Evolutionary conservation across 2,329 filamentous ascomycete species (phyloP).

Genomic region (Nakataea oryzae): DNA sequence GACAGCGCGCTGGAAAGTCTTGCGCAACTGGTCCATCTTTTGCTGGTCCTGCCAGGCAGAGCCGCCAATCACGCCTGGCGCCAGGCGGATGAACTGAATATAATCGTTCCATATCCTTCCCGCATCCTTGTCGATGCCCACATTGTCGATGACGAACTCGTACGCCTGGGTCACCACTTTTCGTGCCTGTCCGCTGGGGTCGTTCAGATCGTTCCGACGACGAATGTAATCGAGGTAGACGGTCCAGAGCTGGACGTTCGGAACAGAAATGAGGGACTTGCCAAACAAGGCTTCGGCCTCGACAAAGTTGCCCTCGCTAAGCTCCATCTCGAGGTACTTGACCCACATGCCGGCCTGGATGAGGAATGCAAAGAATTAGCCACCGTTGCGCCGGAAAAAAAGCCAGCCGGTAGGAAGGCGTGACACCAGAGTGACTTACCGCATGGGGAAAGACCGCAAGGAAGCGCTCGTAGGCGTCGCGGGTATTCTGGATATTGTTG

Average conservation of each 20-base stretch:
- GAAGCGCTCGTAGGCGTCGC: slow-evolving; percentile 76
- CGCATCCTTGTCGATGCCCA: slow-evolving; percentile 85
- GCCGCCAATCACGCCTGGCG: slow-evolving; percentile 77
- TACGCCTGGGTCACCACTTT: slow-evolving; percentile 76
- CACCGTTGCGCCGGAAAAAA: background rate
- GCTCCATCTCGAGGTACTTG: slow-evolving; percentile 79
- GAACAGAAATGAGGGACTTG: slow-evolving; percentile 63
- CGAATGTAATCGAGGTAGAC: slow-evolving; percentile 93
- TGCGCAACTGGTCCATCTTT: slow-evolving; percentile 90
- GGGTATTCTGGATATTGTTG: slow-evolving; percentile 71
- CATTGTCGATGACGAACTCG: slow-evolving; percentile 80
- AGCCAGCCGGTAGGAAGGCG: background rate
- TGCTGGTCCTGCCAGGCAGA: slow-evolving; percentile 92
- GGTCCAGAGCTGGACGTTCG: slow-evolving; percentile 82
- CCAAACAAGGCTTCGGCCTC: slow-evolving; percentile 77
- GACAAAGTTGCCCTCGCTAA: slow-evolving; percentile 72
- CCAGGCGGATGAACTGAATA: slow-evolving; percentile 82
- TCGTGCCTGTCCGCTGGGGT: slow-evolving; percentile 66
- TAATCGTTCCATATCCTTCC: slow-evolving; percentile 91
- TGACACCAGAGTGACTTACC: slow-evolving; percentile 46
- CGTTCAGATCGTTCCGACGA: slow-evolving; percentile 79
- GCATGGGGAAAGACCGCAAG: slow-evolving; percentile 80
- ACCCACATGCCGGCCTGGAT: slow-evolving; percentile 82
- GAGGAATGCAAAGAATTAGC: background rate
- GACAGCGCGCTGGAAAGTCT: slow-evolving; percentile 85